These are phyloP conservation scores for Tilletia caries DNA, from an alignment of 1,284 basidiomycete genomes.

Conservation along the genomic window DNA sequence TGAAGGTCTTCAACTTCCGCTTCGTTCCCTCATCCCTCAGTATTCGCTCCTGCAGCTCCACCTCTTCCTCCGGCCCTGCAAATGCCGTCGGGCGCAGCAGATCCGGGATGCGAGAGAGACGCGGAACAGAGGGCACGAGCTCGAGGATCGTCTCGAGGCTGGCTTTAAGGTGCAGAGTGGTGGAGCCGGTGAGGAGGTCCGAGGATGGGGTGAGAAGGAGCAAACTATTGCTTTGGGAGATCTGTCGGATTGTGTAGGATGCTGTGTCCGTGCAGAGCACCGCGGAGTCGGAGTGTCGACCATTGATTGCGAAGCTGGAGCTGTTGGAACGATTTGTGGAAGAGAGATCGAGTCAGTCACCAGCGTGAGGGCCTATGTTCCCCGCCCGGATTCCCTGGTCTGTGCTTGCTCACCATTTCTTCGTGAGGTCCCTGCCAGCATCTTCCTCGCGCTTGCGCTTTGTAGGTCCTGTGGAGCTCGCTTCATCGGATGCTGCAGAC, in stretches of 20 bases:
- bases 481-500: neutral
- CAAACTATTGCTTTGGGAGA: conserved; percentile 46
- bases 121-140: conserved; percentile 37
- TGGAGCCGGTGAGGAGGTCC: neutral
- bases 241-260: conserved; percentile 43
- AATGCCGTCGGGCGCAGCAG: conserved; percentile 38
- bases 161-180: conserved; percentile 27
- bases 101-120: conserved; percentile 33
- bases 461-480: neutral
- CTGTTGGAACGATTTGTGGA: too few relatives aligned
- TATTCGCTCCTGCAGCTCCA: conserved; percentile 7
- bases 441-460: neutral
- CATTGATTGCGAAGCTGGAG: conserved; percentile 41
- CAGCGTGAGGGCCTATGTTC: too few relatives aligned
- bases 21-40: neutral
- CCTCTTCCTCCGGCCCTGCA: conserved; percentile 31
- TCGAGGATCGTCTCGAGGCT: conserved; percentile 42
- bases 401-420: neutral
- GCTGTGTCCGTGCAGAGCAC: conserved; percentile 38
- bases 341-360: too few relatives aligned
- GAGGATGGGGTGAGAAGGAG: conserved; percentile 31
- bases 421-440: too few relatives aligned
- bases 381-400: too few relatives aligned
- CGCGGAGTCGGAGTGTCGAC: conserved; percentile 42
- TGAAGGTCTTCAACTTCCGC: conserved; percentile 29